Percentiles rank a stretch among this genome's conserved stretches.
Conservation (phyloP, 169 alveolate species). For the Plasmodium knowlesi region DNA sequence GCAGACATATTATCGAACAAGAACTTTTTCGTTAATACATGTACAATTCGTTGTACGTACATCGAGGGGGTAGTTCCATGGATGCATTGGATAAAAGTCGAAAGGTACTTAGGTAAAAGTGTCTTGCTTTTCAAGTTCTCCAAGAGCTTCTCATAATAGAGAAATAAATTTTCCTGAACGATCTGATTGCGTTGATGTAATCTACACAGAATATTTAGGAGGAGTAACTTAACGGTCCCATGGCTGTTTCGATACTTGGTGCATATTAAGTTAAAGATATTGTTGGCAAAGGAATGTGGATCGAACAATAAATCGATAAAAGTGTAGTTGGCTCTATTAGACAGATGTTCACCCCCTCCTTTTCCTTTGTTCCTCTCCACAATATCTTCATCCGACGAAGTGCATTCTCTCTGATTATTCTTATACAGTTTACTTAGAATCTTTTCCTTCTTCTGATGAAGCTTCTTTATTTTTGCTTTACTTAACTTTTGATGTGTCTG, state of each 20-base stretch:
- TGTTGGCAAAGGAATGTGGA: slow-evolving; percentile 20
- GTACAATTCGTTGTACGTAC: slow-evolving; percentile 19
- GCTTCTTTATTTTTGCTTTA: slow-evolving; percentile 25
- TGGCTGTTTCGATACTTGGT: slow-evolving; percentile 19
- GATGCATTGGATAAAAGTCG: slow-evolving; percentile 27
- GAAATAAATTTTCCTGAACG: slow-evolving; percentile 40
- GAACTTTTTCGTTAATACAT: slow-evolving; percentile 8
- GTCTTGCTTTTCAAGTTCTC: slow-evolving; percentile 5
- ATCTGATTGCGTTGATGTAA: slow-evolving; percentile 44
- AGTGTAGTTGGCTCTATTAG: neutral
- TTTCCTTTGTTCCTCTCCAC: neutral
- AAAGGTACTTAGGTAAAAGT: slow-evolving; percentile 12
- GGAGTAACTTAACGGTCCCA: slow-evolving; percentile 14
- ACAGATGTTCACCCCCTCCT: neutral
- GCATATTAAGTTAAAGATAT: slow-evolving; percentile 28
- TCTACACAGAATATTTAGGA: slow-evolving; percentile 27
- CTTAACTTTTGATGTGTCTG: slow-evolving; percentile 49
- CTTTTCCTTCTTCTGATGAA: slow-evolving; percentile 25
- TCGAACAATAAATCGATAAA: slow-evolving; percentile 45
- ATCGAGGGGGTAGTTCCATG: slow-evolving; percentile 20
- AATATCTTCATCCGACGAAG: neutral
- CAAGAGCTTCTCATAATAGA: slow-evolving; percentile 13
- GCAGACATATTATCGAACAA: slow-evolving; percentile 17
- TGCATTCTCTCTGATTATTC: neutral
- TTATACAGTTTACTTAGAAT: slow-evolving; percentile 21